Evolutionary conservation across 495 filamentous ascomycete species (phyloP), one percentile per base, ranked within the genome.

Genomic region (Endocarpon pusillum): DNA sequence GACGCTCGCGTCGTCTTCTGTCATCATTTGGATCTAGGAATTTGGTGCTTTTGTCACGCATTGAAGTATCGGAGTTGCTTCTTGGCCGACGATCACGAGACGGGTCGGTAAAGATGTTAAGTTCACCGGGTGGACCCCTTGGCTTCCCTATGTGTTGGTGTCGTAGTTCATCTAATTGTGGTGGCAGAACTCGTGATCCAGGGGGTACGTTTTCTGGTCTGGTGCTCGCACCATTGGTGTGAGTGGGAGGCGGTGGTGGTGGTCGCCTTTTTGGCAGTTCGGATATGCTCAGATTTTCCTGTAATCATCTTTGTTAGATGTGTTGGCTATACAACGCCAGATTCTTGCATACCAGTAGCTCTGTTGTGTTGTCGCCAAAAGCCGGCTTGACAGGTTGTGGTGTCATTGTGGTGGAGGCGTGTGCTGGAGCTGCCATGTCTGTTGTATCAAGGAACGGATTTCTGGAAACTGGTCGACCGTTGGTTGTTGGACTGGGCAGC

Each of bases 41-140:
- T 48, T 68, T 73, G 12, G 59, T 54, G 23, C 61, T 55, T 15
- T 61, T 61, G 19, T 85, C 81, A 51, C 81, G 69, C 32, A 89
- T 65, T 0, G 91, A 99, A 0, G 89, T 91, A 36, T 96, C 91
- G 2, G 89, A 96, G 54, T 94, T 96, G 32, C 86, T 77, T 43
- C 91, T 71, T 6, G 70, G 71, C 28, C 78, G 71, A 36, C 67
- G 60, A 3, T 66, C 59, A 29, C 43, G 51, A 7, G 54, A 44
- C 12, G 69, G 69, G 40, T 75, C 71, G 14, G 67, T 71, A 44
- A 75, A 75, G 10, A 77, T 69, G 32, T 75, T 61, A n/a, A 68
- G 48, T 31, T 31, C 28, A 6, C 28, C 28, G 12, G 28, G 28
- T 14, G 28, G 28, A 15, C 28, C 28, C 19, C 28, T 31, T 5